phyloP scores from a whole-genome alignment of 108 stramenopile species.

The Hondaea fermentalgiana region DNA sequence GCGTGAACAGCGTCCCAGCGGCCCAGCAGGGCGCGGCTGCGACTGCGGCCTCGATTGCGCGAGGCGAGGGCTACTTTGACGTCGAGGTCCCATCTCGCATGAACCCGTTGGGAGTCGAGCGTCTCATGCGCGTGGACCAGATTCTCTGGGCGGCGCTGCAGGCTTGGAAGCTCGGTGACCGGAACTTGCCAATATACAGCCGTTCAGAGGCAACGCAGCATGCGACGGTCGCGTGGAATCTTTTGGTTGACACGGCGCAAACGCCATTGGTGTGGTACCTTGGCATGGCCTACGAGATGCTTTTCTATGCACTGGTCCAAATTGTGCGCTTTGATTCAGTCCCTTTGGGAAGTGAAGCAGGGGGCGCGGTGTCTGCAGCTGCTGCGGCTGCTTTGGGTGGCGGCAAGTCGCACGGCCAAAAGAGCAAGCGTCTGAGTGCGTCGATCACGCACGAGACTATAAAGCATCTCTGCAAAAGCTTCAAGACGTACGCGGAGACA shows the following conservation, averaged over 20 bases:
- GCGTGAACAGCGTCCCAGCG: too few species aligned
- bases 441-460: neutral
- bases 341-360: neutral
- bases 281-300: neutral
- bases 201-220: neutral
- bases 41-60: too few species aligned
- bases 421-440: neutral
- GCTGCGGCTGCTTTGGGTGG: too few species aligned
- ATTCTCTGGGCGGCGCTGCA: neutral
- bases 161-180: neutral
- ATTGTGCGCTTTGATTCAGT: neutral
- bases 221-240: neutral
- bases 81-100: neutral
- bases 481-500: neutral
- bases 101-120: neutral
- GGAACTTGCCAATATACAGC: neutral
- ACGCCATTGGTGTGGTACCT: neutral
- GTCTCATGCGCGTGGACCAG: neutral
- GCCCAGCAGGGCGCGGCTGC: too few species aligned
- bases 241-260: neutral
- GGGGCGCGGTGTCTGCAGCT: too few species aligned
- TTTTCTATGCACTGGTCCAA: neutral
- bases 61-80: neutral
- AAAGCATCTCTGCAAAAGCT: conserved; percentile 8
- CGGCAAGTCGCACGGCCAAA: neutral